Evolutionary conservation across 2,329 filamentous ascomycete species (phyloP), one percentile per base, ranked within the genome.

Genomic region (Tolypocladium paradoxum): DNA sequence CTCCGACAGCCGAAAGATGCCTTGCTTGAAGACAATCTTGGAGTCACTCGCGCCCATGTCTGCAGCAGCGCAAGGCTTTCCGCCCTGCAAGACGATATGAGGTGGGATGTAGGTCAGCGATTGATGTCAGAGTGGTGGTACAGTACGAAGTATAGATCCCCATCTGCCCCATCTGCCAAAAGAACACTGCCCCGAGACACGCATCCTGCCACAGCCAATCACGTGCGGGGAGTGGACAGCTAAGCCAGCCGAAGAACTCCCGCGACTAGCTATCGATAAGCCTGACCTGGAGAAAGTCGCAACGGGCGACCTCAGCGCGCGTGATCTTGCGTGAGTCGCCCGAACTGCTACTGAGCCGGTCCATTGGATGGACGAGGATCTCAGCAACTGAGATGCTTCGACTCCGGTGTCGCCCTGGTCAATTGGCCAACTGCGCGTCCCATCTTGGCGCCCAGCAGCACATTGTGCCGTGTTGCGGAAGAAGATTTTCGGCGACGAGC

Each of bases 1-100:
- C 69, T 96, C 90, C n/a, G 90, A 93, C 55, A 99, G 83, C 67
- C 88, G 84, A 76, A 97, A 96, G 75, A 97, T 95, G 73, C 91
- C 92, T 73, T 95, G 89, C 74, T 96, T 97, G 81, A 99, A 97
- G 67, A 92, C 90, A 67, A 97, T 84, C 80, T 97, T 97, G 65
- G 92, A 97, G 75, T 97, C 92, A 73, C 92, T 96, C 68, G 92
- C 92, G 72, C 93, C 93, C 93, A 99, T 99, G 45, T 58, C 60
- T 64, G 61, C 55, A 55, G 61, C 56, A 57, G 60, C 56, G 60
- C 58, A 60, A 65, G 61, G 61, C 57, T 56, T 52, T 34, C 49
- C 38, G 47, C 46, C 55, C 48, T 45, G 34, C 38, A 49, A 46
- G 36, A 53, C 48, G 55, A 57, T 54, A 58, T 56, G 53, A 33